Evolutionary conservation across 768 basidiomycete genomes (phyloP), one percentile per base, ranked within the genome.

Genomic region (Russula earlei): DNA sequence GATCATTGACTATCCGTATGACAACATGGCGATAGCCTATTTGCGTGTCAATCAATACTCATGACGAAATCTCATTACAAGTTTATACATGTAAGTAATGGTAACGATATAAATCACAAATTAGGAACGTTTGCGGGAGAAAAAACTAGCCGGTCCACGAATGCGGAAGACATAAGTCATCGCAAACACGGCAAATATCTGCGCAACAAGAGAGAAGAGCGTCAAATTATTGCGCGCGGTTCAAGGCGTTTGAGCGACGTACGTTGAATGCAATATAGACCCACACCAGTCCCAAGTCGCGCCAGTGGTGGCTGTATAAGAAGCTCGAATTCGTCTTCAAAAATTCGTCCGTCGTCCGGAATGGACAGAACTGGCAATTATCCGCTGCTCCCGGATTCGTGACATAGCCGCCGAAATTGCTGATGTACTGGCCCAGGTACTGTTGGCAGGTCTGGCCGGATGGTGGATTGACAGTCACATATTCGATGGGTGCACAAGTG

Each of bases 81-180:
- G 31, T 33, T 33, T 33, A 11, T 11, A 7, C 31, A n/a, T 33
- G 7, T 33, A 33, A 6, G 11, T 33, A 11, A 33, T 33, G 31
- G 2, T 11, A 33, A 11, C 11, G n/a, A 33, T 33, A 33, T 11
- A 7, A 42, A 22, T 10, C 4, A 22, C 10, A 10, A 12, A 12
- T 31, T 25, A 55, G 14, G 17, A 52, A 12, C 22, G 40, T 5
- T 42, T 57, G 22, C 45, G 44, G 36, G 37, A 48, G 41, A 60
- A 58, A 25, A 60, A 11, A 25, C 52, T 43, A 17, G 34, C 71
- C 69, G 29, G 50, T 31, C 59, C 59, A 6, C 41, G 49, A 37
- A 83, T 74, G 37, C 81, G 75, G 67, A 80, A 81, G 33, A 82
- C 45, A 55, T 82, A 84, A 1, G 83, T 84, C 54, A 83, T 70